Conservation (phyloP, 805 yeast genomes). For the Ogataea degrootiae region DNA sequence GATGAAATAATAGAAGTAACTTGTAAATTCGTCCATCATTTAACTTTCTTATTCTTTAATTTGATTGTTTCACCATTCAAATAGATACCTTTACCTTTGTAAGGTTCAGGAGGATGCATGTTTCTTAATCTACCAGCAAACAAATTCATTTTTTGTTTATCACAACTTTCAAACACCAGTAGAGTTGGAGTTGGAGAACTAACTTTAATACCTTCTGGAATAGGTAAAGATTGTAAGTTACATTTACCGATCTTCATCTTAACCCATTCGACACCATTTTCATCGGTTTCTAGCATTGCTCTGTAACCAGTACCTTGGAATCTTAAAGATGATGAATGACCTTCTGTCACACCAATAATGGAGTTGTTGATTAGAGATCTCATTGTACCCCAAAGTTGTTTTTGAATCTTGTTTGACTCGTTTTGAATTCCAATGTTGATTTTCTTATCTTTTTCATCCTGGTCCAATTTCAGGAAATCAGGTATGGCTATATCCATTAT, state of each 20-base stretch:
- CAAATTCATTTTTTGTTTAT: slow-evolving; percentile 80
- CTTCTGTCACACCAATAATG: slow-evolving; percentile 85
- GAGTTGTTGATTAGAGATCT: slow-evolving; percentile 75
- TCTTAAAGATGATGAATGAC: slow-evolving; percentile 80
- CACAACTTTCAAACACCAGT: slow-evolving; percentile 76
- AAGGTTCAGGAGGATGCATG: slow-evolving; percentile 95
- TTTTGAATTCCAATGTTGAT: slow-evolving; percentile 43
- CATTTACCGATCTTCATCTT: slow-evolving; percentile 86
- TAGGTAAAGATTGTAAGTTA: slow-evolving; percentile 64
- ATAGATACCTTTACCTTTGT: slow-evolving; percentile 96
- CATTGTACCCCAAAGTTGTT: slow-evolving; percentile 93
- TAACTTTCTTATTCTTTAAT: slow-evolving; percentile 88
- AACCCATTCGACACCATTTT: slow-evolving; percentile 50
- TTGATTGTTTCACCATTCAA: slow-evolving; percentile 87
- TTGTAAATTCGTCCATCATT: slow-evolving; percentile 38
- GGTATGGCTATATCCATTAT: slow-evolving; percentile 60
- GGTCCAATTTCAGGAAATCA: slow-evolving; percentile 51
- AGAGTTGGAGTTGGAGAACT: slow-evolving; percentile 82
- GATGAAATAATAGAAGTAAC: too few species aligned
- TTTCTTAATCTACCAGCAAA: slow-evolving; percentile 87
- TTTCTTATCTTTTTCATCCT: slow-evolving; percentile 29
- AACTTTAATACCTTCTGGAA: slow-evolving; percentile 76
- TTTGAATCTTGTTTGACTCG: slow-evolving; percentile 63
- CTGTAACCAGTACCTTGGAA: slow-evolving; percentile 98
- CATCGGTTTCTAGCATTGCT: slow-evolving; percentile 61